Base-by-base conservation (phyloP, 2,329 filamentous ascomycete genomes). In the Neophaeococcomyces mojaviensis region DNA sequence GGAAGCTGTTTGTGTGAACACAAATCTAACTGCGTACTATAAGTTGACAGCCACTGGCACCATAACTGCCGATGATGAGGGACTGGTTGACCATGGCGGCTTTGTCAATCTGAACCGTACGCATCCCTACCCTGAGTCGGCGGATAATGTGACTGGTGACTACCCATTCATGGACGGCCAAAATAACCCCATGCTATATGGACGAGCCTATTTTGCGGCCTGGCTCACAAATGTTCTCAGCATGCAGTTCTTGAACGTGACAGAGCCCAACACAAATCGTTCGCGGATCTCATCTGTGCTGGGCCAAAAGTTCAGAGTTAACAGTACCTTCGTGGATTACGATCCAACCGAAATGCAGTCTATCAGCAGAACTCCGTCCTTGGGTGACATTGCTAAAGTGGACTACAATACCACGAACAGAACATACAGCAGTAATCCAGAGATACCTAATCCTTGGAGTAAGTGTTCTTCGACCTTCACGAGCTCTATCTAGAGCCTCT, bases 121-220 rank as follows among this genome's bases (percentile, higher is more conserved):
- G 1, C 63, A 63, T 37, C 68, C 67, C 0, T 13, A 48, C 1
- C 56, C 57, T 24, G 54, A 65, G 28, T 42, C 55, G 7, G 46
- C 54, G 0, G 6, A 19, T 19, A 36, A 36, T 10, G n/a, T n/a
- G n/a, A 36, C 34, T 10, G 20, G 7, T 30, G 20, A 26, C 19
- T 42, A 42, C 22, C 39, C 39, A 4, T 32, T 42, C 18, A 8
- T 20, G 39, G 22, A 67, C 68, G 0, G 54, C 58, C 65, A 68
- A 39, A 47, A 49, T 2, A 58, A 68, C 30, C 64, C 66, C 0
- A 60, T 69, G 18, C 58, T 74, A 0, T 49, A 50, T 3, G 56
- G 45, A 0, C 56, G 71, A n/a, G 71, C 71, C 0, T 71, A 69
- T 46, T 64, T 65, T 46, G 68, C 64, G 1, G 71, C 69, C 0